phyloP scores from a whole-genome alignment of 208 protist species.

The Acanthamoeba healyi region DNA sequence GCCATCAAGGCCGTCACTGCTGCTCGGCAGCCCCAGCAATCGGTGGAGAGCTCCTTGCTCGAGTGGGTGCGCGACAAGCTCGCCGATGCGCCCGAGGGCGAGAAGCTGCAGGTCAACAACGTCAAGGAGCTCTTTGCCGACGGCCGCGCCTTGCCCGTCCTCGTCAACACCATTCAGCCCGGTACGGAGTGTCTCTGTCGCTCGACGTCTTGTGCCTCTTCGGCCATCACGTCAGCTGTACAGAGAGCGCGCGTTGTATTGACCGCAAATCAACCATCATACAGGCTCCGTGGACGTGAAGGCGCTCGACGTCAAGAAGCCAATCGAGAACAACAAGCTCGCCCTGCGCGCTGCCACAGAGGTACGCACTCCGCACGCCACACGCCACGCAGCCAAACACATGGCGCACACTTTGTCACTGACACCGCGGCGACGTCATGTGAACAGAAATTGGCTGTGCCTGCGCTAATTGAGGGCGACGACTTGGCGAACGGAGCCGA shows the following conservation, averaged over 20 bases:
- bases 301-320: slow-evolving; percentile 43
- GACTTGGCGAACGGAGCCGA: slow-evolving; percentile 28
- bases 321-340: slow-evolving; percentile 54
- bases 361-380: not conserved
- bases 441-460: slow-evolving; percentile 34
- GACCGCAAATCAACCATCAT: not conserved
- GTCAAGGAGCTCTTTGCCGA: slow-evolving; percentile 64
- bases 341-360: not conserved
- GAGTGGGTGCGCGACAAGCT: slow-evolving; percentile 36
- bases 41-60: slow-evolving; percentile 24
- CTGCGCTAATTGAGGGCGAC: slow-evolving; percentile 10
- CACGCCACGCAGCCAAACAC: not conserved
- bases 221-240: no score
- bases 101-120: not conserved
- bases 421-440: no score
- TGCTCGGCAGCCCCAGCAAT: not conserved
- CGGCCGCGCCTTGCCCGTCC: slow-evolving; percentile 8
- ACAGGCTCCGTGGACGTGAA: slow-evolving; percentile 35
- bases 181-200: not conserved
- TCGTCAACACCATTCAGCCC: slow-evolving; percentile 41
- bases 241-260: no score
- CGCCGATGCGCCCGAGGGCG: not conserved
- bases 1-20: not conserved
- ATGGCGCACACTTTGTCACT: not conserved
- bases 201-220: not conserved